Evolutionary conservation across 176 grass and related monocot genomes (phyloP).

Genomic region (Poa pratensis): DNA sequence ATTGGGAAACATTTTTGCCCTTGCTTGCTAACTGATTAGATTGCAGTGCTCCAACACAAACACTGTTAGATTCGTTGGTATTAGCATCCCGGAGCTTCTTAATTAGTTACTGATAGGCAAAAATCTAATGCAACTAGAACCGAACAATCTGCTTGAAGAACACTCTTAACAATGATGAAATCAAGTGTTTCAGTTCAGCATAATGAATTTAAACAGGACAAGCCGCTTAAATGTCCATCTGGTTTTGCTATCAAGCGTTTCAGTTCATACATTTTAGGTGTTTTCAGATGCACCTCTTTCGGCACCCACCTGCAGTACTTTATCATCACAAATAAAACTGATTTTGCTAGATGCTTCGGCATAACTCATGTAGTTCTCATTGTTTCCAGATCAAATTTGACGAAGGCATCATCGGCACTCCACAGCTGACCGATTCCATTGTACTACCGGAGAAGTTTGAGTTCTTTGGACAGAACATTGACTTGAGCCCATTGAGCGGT

Average conservation of each 20-base stretch:
- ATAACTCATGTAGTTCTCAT: neutral
- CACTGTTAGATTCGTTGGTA: neutral
- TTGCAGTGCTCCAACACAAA: neutral
- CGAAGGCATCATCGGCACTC: slow-evolving; percentile 82
- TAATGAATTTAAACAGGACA: neutral
- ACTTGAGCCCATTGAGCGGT: slow-evolving; percentile 73
- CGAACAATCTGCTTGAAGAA: slow-evolving; percentile 8
- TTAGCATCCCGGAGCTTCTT: neutral
- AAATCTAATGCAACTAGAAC: neutral
- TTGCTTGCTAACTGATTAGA: neutral
- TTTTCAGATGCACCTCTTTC: neutral
- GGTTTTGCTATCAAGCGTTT: neutral
- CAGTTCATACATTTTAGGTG: neutral
- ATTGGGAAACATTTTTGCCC: neutral
- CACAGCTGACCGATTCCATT: slow-evolving; percentile 85
- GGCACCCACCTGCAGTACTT: neutral
- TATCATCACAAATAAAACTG: neutral
- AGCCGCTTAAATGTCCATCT: neutral
- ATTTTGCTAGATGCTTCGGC: slow-evolving; percentile 9
- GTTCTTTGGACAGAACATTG: slow-evolving; percentile 82
- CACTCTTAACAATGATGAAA: slow-evolving; percentile 4
- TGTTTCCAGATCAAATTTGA: slow-evolving; percentile 83
- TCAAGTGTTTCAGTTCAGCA: neutral
- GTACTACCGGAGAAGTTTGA: slow-evolving; percentile 84
- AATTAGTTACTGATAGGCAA: neutral